Evolutionary conservation across 2,329 filamentous ascomycete genomes (phyloP), one percentile per base, ranked within the genome.

Genomic region (Cercospora brassicicola): DNA sequence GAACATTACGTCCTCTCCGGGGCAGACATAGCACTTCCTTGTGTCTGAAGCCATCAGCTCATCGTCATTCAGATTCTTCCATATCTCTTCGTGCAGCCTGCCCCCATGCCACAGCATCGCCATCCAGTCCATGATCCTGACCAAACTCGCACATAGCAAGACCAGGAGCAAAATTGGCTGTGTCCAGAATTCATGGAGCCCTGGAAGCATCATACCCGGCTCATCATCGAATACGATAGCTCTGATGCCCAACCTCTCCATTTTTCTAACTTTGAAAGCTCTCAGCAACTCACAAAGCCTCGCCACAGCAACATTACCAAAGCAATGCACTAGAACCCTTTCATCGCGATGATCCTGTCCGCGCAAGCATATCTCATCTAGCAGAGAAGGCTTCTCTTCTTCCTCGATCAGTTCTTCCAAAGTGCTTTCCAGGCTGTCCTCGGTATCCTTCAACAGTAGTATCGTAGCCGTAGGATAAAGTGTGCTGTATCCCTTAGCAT

Each of bases 1-100:
- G 62, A 76, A 76, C 74, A 77, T 75, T 9, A 77, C 57, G 45
- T 74, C 71, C 42, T 69, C 69, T 30, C 71, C 74, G 0, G 72
- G 69, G 36, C 75, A 76, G 28, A 76, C 70, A 64, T 75, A 76
- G 59, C 71, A 73, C 59, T 73, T 74, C 57, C 69, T 65, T 10
- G 69, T 72, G 13, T 71, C 68, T 3, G 62, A 39, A 1, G 71
- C 72, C 4, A 77, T 48, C 13, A 76, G 20, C 2, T 59, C 39
- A 3, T 70, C 67, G 42, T 74, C 69, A 26, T 73, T 72, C 2
- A 76, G 65, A 55, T 75, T 72, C 30, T 63, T 53, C 42, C 71
- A 64, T 23, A 71, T 67, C n/a, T 72, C 62, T 23, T 66, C 67
- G 2, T 20, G 55, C 13, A 59, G 30, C 3, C 31, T 11, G 30